A percentile compares a stretch with the other conserved stretches of the same genome.
phyloP scores from a whole-genome alignment of 768 basidiomycete genomes.

The Phaeolepiota aurea region DNA sequence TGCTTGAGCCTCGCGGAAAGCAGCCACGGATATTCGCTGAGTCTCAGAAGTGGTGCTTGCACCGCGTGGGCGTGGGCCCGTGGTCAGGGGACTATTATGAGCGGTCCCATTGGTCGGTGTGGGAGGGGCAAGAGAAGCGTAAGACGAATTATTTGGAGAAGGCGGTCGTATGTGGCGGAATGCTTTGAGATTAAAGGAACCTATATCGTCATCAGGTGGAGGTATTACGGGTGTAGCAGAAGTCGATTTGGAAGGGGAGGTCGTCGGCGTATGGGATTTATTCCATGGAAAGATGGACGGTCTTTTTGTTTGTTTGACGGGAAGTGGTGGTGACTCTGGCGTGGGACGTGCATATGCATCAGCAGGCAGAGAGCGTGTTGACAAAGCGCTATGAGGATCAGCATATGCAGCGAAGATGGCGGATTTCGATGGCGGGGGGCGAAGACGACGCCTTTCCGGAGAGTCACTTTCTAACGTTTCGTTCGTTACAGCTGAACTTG shows the following conservation, averaged over 20 bases:
- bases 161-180: slow-evolving; percentile 60
- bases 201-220: slow-evolving; percentile 8
- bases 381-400: slow-evolving; percentile 41
- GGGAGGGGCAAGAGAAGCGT: slow-evolving; percentile 8
- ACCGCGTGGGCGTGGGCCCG: slow-evolving; percentile 46
- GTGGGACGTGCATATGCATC: slow-evolving; percentile 3
- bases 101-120: slow-evolving; percentile 11
- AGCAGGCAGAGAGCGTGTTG: slow-evolving; percentile 57
- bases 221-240: slow-evolving; percentile 12
- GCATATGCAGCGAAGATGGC: slow-evolving; percentile 55
- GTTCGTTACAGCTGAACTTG: slow-evolving; percentile 16
- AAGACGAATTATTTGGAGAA: slow-evolving; percentile 18
- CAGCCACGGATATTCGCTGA: slow-evolving; percentile 73
- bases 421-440: slow-evolving; percentile 56
- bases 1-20: slow-evolving; percentile 73
- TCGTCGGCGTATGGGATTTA: slow-evolving; percentile 21
- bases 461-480: slow-evolving; percentile 32
- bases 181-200: slow-evolving; percentile 59
- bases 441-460: slow-evolving; percentile 29
- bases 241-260: slow-evolving; percentile 13
- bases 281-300: slow-evolving; percentile 25
- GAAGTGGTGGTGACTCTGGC: slow-evolving; percentile 18
- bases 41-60: slow-evolving; percentile 56
- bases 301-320: slow-evolving; percentile 14
- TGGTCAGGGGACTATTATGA: slow-evolving; percentile 21